phyloP scores from a whole-genome alignment of 1,139 yeast genomes.

The Candida sojae region DNA sequence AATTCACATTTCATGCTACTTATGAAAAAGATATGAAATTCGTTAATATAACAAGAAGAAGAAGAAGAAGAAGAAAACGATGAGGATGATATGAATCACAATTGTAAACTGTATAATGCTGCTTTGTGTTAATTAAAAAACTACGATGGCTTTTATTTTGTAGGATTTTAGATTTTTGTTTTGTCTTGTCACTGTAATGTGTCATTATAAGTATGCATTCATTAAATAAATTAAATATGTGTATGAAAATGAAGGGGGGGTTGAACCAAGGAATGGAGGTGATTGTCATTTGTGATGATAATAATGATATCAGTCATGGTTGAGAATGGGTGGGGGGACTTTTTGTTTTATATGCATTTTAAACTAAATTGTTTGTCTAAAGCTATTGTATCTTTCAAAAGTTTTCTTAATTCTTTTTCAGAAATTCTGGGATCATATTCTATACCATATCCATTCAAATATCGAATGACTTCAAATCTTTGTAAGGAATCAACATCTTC shows the following conservation, averaged over 20 bases:
- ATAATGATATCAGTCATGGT: neutral
- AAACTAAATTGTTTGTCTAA: conserved; percentile 1
- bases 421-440: conserved; percentile 5
- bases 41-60: too few species aligned
- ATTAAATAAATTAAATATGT: neutral
- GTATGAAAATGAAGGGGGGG: too few species aligned
- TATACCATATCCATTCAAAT: conserved; percentile 13
- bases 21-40: too few species aligned
- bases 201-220: neutral
- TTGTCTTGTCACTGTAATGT: too few species aligned
- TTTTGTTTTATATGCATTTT: neutral
- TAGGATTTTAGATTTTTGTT: too few species aligned
- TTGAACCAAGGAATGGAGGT: neutral
- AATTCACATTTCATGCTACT: too few species aligned
- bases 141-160: too few species aligned
- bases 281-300: neutral
- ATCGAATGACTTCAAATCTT: conserved; percentile 15
- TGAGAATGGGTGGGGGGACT: too few species aligned
- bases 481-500: conserved; percentile 12
- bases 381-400: conserved; percentile 8
- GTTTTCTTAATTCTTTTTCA: conserved; percentile 7
- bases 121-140: too few species aligned
- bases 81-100: too few species aligned
- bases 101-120: too few species aligned
- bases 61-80: too few species aligned